Evolutionary conservation across 768 basidiomycete genomes (phyloP).

Genomic region (Pleurotus pulmonarius): DNA sequence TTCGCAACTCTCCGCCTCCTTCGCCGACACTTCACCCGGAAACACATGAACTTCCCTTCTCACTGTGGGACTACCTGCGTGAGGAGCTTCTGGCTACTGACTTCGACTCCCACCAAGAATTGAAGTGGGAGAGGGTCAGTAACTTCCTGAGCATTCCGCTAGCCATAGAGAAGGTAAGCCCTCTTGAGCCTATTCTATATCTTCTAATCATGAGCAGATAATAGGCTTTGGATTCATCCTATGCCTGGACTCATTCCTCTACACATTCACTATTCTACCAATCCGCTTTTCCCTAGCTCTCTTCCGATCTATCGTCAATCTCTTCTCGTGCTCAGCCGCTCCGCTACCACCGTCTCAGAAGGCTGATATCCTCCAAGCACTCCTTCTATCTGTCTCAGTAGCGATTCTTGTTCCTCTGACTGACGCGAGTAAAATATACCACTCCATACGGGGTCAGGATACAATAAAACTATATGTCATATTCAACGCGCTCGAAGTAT

Average conservation of each 20-base stretch:
- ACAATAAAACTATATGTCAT: constrained; percentile 99
- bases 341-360: constrained; percentile 85
- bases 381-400: constrained; percentile 73
- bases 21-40: constrained; percentile 21
- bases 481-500: constrained; percentile 95
- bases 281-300: constrained; percentile 76
- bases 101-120: constrained; percentile 89
- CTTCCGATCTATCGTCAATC: constrained; percentile 48
- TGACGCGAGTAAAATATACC: constrained; percentile 97
- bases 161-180: constrained; percentile 87
- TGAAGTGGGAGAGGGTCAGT: constrained; percentile 94
- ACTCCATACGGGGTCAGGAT: constrained; percentile 95
- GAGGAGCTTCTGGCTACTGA: constrained; percentile 91
- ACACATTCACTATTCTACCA: constrained; percentile 96
- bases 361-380: constrained; percentile 82
- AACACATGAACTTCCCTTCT: constrained; percentile 51
- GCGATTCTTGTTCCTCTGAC: constrained; percentile 76
- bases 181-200: constrained; percentile 5
- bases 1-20: constrained; percentile 21
- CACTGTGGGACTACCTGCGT: constrained; percentile 88
- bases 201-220: constrained; percentile 45
- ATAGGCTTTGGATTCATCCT: constrained; percentile 89
- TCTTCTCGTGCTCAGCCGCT: constrained; percentile 44
- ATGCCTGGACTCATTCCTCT: constrained; percentile 95
- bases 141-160: constrained; percentile 93